Base-by-base conservation (phyloP, 2,329 filamentous ascomycete genomes). In the Monosporascus sp. region DNA sequence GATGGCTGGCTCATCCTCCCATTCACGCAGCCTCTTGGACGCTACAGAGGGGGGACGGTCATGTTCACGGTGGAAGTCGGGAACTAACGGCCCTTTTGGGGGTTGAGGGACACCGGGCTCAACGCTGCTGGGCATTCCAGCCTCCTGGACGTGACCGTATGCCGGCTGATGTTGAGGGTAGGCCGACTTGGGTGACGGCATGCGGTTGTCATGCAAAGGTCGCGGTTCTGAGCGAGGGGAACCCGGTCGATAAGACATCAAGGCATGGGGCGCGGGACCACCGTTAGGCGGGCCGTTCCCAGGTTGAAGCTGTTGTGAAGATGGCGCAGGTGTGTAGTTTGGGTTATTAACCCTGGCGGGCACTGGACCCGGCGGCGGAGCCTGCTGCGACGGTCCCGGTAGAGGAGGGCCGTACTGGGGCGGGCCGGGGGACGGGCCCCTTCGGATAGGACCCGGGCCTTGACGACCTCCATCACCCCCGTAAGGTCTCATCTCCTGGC, bases 101-200 rank as follows among this genome's bases (percentile, higher is more conserved):
- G 83, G 84, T 37, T 83, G 81, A 31, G 86, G 80, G 58, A 85
- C 84, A 57, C 87, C 88, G 60, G 80, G 80, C 37, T 87, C 85
- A 64, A 90, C 88, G 49, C 81, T 80, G 38, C 77, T 77, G 52
- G 75, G 74, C 43, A 81, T 72, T 24, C 72, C 70, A 47, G 68
- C 68, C 22, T 91, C 89, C 46, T 83, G 82, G 60, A 90, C 89
- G 59, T 89, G 87, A 61, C 87, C 78, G 65, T 90, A 95, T 0
- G 73, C 69, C 31, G 77, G 73, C 58, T 87, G 88, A 57, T 89
- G 89, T 63, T 92, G 89, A 5, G 88, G 85, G 65, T 94, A 96
- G 7, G 84, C 85, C 39, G 90, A 88, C 65, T 91, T 92, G 54
- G 92, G 92, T n/a, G 93, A 97, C n/a, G 89, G 83, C 72, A 92